phyloP scores from a whole-genome alignment of 2,329 filamentous ascomycete species.

The Penicillium frequentans region DNA sequence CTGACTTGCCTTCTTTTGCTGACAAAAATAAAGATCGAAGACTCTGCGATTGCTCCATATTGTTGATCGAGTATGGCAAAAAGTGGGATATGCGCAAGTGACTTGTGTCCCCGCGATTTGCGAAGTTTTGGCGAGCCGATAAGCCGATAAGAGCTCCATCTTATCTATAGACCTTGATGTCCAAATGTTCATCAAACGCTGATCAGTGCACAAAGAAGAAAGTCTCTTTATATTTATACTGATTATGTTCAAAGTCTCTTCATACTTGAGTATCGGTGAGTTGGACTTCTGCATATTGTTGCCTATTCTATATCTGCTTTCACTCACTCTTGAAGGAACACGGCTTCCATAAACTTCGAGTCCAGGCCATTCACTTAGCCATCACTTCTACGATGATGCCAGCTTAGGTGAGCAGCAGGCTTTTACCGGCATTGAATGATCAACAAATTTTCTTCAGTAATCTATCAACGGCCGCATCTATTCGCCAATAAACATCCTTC shows the following conservation, averaged over 20 bases:
- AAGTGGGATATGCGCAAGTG: neutral
- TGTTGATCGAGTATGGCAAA: neutral
- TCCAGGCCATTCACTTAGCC: neutral
- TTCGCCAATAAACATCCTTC: neutral
- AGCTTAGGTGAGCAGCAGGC: neutral
- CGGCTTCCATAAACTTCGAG: neutral
- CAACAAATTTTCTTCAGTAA: accelerated
- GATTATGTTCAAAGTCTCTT: no score
- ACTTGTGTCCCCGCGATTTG: conserved; percentile 18
- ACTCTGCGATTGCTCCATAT: conserved; percentile 51
- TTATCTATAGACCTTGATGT: conserved; percentile 4
- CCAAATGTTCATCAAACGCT: no score
- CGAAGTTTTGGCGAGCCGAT: conserved; percentile 25
- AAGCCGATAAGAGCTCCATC: conserved; percentile 15
- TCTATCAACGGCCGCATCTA: neutral
- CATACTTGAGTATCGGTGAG: no score
- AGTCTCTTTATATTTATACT: no score
- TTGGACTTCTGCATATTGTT: no score
- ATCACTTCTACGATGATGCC: neutral
- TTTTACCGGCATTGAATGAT: neutral
- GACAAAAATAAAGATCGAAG: conserved; percentile 56
- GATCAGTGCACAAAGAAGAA: no score
- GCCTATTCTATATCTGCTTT: no score
- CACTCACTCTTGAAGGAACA: no score
- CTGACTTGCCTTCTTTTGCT: conserved; percentile 56